These are phyloP conservation scores for Gleditsia sinensis DNA, from an alignment of 306 rosid genomes.

Conservation along the genomic window DNA sequence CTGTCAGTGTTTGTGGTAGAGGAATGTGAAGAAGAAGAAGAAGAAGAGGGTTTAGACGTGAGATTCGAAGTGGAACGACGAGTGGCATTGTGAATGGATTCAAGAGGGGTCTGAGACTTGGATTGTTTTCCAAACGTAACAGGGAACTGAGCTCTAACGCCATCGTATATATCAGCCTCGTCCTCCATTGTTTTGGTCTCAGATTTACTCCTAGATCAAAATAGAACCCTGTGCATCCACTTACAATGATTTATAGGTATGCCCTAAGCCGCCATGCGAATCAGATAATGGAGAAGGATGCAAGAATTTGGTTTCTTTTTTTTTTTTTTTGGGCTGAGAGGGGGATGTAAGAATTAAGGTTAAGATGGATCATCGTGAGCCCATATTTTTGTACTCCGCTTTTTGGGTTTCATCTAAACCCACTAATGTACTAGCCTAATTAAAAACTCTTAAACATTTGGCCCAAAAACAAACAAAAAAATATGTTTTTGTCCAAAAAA, in stretches of 20 bases:
- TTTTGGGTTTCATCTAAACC: not conserved
- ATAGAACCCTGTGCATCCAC: not conserved
- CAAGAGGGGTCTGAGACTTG: slow-evolving; percentile 79
- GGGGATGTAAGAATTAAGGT: not conserved
- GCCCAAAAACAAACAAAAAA: too few species aligned
- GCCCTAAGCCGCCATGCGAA: not conserved
- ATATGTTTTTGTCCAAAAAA: too few species aligned
- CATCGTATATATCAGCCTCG: slow-evolving; percentile 77
- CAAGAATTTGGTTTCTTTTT: too few species aligned
- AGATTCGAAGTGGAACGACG: slow-evolving; percentile 51
- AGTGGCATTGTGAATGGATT: slow-evolving; percentile 80
- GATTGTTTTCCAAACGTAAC: slow-evolving; percentile 85
- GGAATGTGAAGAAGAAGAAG: slow-evolving; percentile 26
- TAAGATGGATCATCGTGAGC: not conserved
- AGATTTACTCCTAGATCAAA: not conserved
- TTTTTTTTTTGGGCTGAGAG: too few species aligned
- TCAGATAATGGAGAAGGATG: not conserved
- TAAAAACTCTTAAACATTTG: too few species aligned
- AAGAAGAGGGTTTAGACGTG: slow-evolving; percentile 23
- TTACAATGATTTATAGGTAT: not conserved
- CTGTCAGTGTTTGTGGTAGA: slow-evolving; percentile 4
- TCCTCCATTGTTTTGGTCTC: slow-evolving; percentile 47
- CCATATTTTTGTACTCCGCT: not conserved
- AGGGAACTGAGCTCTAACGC: slow-evolving; percentile 79
- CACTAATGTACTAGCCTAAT: not conserved